These are phyloP conservation scores for Sclerotinia trifoliorum DNA, from an alignment of 2,329 filamentous ascomycete genomes.

Conservation along the genomic window DNA sequence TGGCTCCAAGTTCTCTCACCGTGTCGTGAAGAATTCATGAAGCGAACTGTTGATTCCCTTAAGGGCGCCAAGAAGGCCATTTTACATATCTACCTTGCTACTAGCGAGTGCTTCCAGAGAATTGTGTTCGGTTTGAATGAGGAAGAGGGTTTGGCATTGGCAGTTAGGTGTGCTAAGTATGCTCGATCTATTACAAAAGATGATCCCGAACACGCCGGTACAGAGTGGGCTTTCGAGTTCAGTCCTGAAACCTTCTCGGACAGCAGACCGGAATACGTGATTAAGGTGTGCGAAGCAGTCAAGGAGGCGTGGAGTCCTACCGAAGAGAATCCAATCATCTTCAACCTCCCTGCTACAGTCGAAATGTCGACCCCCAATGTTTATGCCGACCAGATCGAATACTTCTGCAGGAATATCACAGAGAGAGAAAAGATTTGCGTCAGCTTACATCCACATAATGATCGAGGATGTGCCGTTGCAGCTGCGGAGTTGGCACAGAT, in stretches of 20 bases:
- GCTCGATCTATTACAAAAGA: slow-evolving; percentile 89
- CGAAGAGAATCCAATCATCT: slow-evolving; percentile 79
- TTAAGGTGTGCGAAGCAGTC: slow-evolving; percentile 86
- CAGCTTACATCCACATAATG: slow-evolving; percentile 91
- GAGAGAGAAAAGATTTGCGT: slow-evolving; percentile 86
- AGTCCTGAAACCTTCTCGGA: slow-evolving; percentile 90
- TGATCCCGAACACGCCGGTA: slow-evolving; percentile 55
- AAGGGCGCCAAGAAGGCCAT: slow-evolving; percentile 90
- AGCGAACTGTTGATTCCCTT: slow-evolving; percentile 82
- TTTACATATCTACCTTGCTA: slow-evolving; percentile 93
- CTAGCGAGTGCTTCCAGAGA: slow-evolving; percentile 89
- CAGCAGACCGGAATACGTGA: slow-evolving; percentile 76
- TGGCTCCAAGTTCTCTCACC: slow-evolving; percentile 90
- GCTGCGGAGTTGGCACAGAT: slow-evolving; percentile 92
- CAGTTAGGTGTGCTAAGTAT: slow-evolving; percentile 81
- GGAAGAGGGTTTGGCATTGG: slow-evolving; percentile 76
- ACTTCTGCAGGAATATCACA: slow-evolving; percentile 82
- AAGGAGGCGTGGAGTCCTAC: slow-evolving; percentile 90
- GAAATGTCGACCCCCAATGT: slow-evolving; percentile 94
- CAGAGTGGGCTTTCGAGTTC: slow-evolving; percentile 78
- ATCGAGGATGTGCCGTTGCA: slow-evolving; percentile 84
- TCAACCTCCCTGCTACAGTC: slow-evolving; percentile 95
- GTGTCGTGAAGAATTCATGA: slow-evolving; percentile 88
- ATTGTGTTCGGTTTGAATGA: slow-evolving; percentile 88
- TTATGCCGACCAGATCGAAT: slow-evolving; percentile 95